Conservation (phyloP, 768 basidiomycete species). For the Leccinum subtestaceum region DNA sequence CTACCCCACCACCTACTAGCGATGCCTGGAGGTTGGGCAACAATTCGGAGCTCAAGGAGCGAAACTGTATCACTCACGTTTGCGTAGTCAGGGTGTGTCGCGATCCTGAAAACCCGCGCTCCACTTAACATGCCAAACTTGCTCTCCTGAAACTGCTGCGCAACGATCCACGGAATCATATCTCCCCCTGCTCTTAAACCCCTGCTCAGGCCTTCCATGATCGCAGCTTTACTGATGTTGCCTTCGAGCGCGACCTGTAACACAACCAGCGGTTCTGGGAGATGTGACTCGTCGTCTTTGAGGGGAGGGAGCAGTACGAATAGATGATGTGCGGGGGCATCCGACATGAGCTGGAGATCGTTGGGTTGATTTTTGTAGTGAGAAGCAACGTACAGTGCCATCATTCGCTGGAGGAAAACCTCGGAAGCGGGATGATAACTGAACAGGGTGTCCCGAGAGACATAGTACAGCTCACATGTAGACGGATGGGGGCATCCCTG, state of each 20-base stretch:
- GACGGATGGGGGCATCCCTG: slow-evolving; percentile 95
- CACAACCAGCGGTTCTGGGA: slow-evolving; percentile 95
- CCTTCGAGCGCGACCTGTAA: slow-evolving; percentile 96
- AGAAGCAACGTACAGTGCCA: slow-evolving; percentile 94
- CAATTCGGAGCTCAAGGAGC: not conserved
- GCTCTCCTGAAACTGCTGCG: slow-evolving; percentile 94
- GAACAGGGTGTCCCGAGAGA: slow-evolving; percentile 94
- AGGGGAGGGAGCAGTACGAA: slow-evolving; percentile 95
- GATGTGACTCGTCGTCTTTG: slow-evolving; percentile 81
- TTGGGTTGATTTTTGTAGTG: slow-evolving; percentile 99
- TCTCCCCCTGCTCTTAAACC: slow-evolving; percentile 89
- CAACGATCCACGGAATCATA: slow-evolving; percentile 96
- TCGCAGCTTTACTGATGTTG: slow-evolving; percentile 78
- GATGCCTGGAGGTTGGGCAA: not conserved
- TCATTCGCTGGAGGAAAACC: slow-evolving; percentile 95
- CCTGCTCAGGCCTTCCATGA: slow-evolving; percentile 81
- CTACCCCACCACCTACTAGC: not conserved
- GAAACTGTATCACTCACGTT: slow-evolving; percentile 50
- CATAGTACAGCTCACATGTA: slow-evolving; percentile 92
- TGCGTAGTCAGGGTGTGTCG: slow-evolving; percentile 93
- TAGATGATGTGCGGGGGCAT: slow-evolving; percentile 95
- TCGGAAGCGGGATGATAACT: slow-evolving; percentile 98
- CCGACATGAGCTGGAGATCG: slow-evolving; percentile 94
- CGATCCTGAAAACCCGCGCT: slow-evolving; percentile 87
- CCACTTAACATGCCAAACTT: slow-evolving; percentile 92